phyloP scores from a whole-genome alignment of 805 yeast genomes.

The Yamadazyma sp. region DNA sequence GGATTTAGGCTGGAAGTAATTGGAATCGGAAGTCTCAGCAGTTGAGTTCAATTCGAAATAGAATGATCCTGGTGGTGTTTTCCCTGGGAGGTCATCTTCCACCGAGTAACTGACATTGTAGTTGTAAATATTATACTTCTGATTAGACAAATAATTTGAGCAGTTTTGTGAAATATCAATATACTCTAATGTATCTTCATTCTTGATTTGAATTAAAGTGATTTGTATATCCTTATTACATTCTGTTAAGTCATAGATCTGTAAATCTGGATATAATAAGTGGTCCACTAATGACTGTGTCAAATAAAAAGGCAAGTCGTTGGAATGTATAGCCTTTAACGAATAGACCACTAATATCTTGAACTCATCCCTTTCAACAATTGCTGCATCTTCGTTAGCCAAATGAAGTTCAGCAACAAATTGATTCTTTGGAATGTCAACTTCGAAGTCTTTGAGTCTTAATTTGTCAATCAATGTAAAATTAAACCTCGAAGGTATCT shows the following conservation, averaged over 20 bases:
- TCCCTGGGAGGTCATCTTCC: neutral
- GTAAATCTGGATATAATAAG: constrained; percentile 25
- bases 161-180: neutral
- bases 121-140: constrained; percentile 1
- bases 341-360: constrained; percentile 42
- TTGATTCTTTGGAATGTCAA: constrained; percentile 7
- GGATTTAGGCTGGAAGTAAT: neutral
- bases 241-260: neutral
- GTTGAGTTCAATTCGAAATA: constrained; percentile 4
- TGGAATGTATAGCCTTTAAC: constrained; percentile 45
- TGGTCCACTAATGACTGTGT: constrained; percentile 43
- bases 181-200: neutral
- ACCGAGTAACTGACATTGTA: constrained; percentile 1
- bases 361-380: constrained; percentile 25
- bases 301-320: constrained; percentile 61
- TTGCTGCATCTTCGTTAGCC: constrained; percentile 6
- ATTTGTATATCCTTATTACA: neutral
- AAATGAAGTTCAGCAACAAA: constrained; percentile 9
- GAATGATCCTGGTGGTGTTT: neutral
- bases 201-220: constrained; percentile 2
- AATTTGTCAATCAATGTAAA: constrained; percentile 5
- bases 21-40: neutral
- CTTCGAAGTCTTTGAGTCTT: constrained; percentile 7
- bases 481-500: constrained; percentile 2
- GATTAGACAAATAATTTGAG: neutral